Percentiles rank a stretch among this genome's conserved stretches.
These are phyloP conservation scores for Saccharomyces hybrid DNA, from an alignment of 1,139 yeast genomes.

Conservation along the genomic window DNA sequence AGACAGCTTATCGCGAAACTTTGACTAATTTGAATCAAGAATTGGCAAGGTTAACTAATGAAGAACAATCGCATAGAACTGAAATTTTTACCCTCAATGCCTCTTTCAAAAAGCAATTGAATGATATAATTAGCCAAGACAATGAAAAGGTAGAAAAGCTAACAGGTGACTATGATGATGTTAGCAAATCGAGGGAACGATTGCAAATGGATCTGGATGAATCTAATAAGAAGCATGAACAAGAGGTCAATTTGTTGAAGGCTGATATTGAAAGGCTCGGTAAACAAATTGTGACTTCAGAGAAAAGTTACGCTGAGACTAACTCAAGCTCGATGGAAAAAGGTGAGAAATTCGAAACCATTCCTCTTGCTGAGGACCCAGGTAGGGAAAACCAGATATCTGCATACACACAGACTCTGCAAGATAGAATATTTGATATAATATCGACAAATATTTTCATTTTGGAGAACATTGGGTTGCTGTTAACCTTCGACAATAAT, in stretches of 20 bases:
- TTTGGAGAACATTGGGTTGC: constrained; percentile 72
- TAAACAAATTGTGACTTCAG: neutral
- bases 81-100: constrained; percentile 26
- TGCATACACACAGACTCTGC: neutral
- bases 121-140: neutral
- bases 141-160: constrained; percentile 4
- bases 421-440: constrained; percentile 22
- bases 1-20: constrained; percentile 27
- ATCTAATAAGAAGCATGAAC: neutral
- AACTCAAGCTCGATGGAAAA: neutral
- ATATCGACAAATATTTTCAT: constrained; percentile 35
- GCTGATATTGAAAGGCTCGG: neutral
- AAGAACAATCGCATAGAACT: neutral
- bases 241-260: neutral
- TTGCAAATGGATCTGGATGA: neutral
- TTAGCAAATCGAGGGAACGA: neutral
- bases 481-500: constrained; percentile 34
- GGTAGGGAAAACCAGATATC: neutral
- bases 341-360: neutral
- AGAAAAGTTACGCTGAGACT: neutral
- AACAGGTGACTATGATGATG: neutral
- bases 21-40: constrained; percentile 18
- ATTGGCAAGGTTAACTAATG: neutral
- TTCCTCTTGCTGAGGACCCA: neutral
- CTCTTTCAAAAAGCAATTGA: neutral